These are phyloP conservation scores for Trichothecium roseum DNA, from an alignment of 2,329 filamentous ascomycete genomes.

Conservation along the genomic window DNA sequence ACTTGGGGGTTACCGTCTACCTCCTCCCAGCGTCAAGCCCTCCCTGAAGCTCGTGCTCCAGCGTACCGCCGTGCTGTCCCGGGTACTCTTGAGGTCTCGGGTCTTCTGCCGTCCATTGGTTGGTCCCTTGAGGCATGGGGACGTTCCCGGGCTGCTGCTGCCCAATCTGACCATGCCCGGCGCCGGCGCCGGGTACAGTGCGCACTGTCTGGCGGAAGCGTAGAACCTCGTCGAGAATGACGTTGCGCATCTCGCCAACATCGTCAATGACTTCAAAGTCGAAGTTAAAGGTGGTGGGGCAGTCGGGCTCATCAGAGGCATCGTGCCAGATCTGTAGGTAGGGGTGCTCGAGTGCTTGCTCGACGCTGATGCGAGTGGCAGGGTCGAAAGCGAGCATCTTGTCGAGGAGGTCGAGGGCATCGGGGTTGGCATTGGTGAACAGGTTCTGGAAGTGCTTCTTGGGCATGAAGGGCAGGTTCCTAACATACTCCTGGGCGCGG, in stretches of 20 bases:
- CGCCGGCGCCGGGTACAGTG: constrained; percentile 32
- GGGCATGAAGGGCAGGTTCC: constrained; percentile 88
- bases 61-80: constrained; percentile 29
- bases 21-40: no score
- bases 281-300: constrained; percentile 93
- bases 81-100: constrained; percentile 50
- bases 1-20: no score
- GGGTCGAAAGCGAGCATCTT: constrained; percentile 97
- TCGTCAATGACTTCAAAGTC: constrained; percentile 97
- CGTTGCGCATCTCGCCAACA: constrained; percentile 86
- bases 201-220: constrained; percentile 63
- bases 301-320: constrained; percentile 86
- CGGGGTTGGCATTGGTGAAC: constrained; percentile 91
- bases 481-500: constrained; percentile 94
- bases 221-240: constrained; percentile 93
- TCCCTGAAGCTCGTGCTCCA: constrained; percentile 50
- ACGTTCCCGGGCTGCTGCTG: constrained; percentile 30
- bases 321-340: constrained; percentile 99
- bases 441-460: constrained; percentile 83
- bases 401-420: constrained; percentile 89
- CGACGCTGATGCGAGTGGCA: constrained; percentile 83
- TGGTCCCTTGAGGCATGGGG: constrained; percentile 38
- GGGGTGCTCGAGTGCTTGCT: constrained; percentile 89
- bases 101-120: constrained; percentile 49
- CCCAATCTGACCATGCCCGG: constrained; percentile 19